Evolutionary conservation across 2,329 filamentous ascomycete species (phyloP), one percentile per base, ranked within the genome.

Genomic region (Sarocladium strictum): DNA sequence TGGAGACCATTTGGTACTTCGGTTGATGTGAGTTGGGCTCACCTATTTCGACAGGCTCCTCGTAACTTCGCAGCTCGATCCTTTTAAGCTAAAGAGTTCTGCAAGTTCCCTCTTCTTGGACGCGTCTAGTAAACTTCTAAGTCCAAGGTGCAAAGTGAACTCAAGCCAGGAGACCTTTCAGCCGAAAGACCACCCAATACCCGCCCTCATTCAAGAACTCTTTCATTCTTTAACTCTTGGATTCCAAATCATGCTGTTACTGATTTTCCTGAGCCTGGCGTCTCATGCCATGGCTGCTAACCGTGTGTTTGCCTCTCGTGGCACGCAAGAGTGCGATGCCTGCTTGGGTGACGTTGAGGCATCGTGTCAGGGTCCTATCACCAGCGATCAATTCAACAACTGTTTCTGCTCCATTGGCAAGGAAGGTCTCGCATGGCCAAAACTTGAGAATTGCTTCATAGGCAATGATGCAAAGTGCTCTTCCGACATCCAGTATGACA

Each of bases 311-410:
- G 15, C 40, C 29, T n/a, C 12, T 26, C 29, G 51, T 2, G 40
- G 41, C 10, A 33, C 17, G 40, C 29, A 41, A 12, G 54, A 41
- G 12, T 56, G 50, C 32, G 35, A 56, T 29, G 6, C 15, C 14
- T 53, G 54, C 12, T 49, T 56, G 29, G 37, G 12, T 10, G 29
- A 40, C 12, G 54, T 56, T n/a, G 54, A 56, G 37, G 19, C 38
- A 19, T 23, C 19, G n/a, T 56, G 50, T 49, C 40, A 26, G 14
- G 50, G 50, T 26, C 50, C 50, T n/a, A 45, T 40, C 32, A 14
- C 54, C 38, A 56, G 54, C 24, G 40, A 45, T 27, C 54, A 56
- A 40, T 56, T 53, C 50, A 53, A 53, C 32, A 50, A 56, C 54
- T 53, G 50, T 35, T 56, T 56, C 50, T 56, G 54, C 32, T 21